phyloP scores from a whole-genome alignment of 495 filamentous ascomycete genomes.

The Pyronema domesticum region DNA sequence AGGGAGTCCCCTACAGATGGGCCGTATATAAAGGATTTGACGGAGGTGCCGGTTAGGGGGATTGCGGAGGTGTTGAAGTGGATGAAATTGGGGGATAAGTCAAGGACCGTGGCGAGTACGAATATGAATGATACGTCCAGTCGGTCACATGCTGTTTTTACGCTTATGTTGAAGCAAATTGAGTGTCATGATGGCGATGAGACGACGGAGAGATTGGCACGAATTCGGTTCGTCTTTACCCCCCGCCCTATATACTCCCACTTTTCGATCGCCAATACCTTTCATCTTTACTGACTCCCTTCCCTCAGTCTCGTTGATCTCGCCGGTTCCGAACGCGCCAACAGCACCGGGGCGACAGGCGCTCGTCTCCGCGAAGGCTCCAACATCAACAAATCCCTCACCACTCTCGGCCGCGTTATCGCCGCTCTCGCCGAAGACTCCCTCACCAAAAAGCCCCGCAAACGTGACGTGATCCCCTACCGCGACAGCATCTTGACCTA shows the following conservation, averaged over 20 bases:
- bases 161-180: slow-evolving; percentile 93
- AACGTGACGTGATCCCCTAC: slow-evolving; percentile 69
- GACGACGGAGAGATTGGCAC: slow-evolving; percentile 80
- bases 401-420: slow-evolving; percentile 88
- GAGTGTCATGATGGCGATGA: slow-evolving; percentile 86
- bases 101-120: slow-evolving; percentile 80
- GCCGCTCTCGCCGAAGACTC: slow-evolving; percentile 71
- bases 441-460: slow-evolving; percentile 27
- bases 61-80: slow-evolving; percentile 68
- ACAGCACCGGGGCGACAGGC: slow-evolving; percentile 87
- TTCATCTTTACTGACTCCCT: background rate
- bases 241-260: background rate
- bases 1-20: slow-evolving; percentile 88
- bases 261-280: background rate
- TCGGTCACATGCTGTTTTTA: slow-evolving; percentile 92
- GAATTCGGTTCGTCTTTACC: slow-evolving; percentile 43
- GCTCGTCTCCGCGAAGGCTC: slow-evolving; percentile 78
- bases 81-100: slow-evolving; percentile 79
- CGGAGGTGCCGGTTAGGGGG: slow-evolving; percentile 71
- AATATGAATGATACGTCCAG: slow-evolving; percentile 99
- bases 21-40: slow-evolving; percentile 94
- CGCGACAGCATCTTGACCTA: slow-evolving; percentile 95
- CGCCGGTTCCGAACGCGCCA: slow-evolving; percentile 85
- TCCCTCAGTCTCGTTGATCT: slow-evolving; percentile 56
- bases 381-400: slow-evolving; percentile 97